These are phyloP conservation scores for Heliosperma pusillum DNA, from an alignment of 148 eudicot genomes.

Conservation along the genomic window DNA sequence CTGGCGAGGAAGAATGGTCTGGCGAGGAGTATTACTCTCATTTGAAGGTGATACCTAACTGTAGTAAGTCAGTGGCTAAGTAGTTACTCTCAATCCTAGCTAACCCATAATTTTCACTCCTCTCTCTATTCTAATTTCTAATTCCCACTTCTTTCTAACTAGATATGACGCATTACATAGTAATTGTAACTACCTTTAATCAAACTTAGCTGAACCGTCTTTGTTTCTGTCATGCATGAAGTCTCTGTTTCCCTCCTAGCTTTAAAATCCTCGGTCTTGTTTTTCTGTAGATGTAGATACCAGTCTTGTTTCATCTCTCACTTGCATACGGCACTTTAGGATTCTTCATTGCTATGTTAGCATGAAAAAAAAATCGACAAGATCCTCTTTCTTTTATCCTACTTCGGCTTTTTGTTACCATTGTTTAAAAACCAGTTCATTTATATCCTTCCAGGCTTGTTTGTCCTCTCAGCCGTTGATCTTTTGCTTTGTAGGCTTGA, in stretches of 20 bases:
- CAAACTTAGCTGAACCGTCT: not conserved
- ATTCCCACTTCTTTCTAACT: no score
- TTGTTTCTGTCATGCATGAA: not conserved
- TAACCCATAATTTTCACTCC: no score
- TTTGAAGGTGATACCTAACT: no score
- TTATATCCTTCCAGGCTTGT: not conserved
- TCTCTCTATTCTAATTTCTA: no score
- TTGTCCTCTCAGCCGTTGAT: not conserved
- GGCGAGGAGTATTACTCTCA: no score
- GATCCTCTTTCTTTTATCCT: not conserved
- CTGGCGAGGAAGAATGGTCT: no score
- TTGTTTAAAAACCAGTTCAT: not conserved
- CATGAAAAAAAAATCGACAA: not conserved
- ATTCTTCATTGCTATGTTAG: not conserved
- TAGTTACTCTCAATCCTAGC: no score
- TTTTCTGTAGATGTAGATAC: not conserved
- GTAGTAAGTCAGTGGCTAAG: no score
- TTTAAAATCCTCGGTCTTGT: not conserved
- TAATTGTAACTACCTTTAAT: no score
- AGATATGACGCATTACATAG: no score
- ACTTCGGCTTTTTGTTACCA: not conserved
- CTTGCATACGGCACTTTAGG: not conserved
- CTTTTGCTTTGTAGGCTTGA: slow-evolving; percentile 58
- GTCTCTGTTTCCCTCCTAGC: not conserved
- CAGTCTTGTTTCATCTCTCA: not conserved